Conservation (phyloP, 441 rosid species). For the Jatropha podagrica region DNA sequence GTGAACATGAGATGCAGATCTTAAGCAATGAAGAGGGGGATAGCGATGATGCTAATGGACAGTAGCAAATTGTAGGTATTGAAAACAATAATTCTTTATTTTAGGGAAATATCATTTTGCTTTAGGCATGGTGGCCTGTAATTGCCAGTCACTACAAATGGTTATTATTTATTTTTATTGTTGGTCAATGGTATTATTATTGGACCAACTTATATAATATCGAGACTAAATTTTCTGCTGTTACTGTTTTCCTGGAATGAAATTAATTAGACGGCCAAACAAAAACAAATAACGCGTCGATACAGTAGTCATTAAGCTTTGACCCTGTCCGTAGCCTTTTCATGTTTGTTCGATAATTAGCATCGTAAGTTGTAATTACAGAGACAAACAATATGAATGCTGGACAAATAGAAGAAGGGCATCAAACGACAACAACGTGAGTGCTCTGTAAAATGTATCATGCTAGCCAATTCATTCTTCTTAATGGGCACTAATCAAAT, state of each 20-base stretch:
- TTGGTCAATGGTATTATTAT: background rate
- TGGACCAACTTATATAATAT: background rate
- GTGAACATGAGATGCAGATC: constrained; percentile 17
- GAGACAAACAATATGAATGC: constrained; percentile 5
- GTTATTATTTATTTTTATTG: too few species aligned
- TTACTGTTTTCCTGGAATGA: constrained; percentile 5
- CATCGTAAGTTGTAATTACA: background rate
- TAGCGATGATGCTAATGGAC: background rate
- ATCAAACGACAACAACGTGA: constrained; percentile 39
- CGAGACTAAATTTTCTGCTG: background rate
- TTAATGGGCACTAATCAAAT: background rate
- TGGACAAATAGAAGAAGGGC: constrained; percentile 42
- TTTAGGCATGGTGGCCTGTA: background rate
- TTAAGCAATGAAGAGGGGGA: background rate
- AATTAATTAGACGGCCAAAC: constrained; percentile 28
- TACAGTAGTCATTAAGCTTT: background rate
- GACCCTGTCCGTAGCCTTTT: constrained; percentile 17
- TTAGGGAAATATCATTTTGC: background rate
- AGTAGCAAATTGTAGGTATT: background rate
- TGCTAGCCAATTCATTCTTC: constrained; percentile 26
- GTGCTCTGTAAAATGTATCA: constrained; percentile 26
- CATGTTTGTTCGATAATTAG: constrained; percentile 1
- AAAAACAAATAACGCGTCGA: too few species aligned
- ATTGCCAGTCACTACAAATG: background rate
- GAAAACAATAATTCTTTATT: background rate